phyloP scores from a whole-genome alignment of 495 filamentous ascomycete genomes.

The Penicillium antarcticum region DNA sequence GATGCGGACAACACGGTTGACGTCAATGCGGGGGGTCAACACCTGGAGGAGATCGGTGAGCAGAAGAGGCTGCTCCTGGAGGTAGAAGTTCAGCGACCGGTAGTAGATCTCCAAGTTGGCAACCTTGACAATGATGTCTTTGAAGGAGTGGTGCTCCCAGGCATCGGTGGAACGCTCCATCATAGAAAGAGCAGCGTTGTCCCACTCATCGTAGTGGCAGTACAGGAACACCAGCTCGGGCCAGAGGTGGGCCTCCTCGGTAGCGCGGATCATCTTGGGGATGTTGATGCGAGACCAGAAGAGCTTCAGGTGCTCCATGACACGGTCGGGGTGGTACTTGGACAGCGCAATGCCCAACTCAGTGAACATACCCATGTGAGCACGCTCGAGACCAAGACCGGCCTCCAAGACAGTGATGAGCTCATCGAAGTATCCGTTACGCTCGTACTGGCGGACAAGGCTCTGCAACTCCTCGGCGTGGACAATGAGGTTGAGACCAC shows the following conservation, averaged over 20 bases:
- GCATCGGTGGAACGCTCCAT: slow-evolving; percentile 98
- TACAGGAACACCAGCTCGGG: slow-evolving; percentile 98
- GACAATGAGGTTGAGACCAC: slow-evolving; percentile 96
- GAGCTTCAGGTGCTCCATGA: slow-evolving; percentile 98
- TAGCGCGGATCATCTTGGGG: slow-evolving; percentile 93
- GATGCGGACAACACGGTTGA: slow-evolving; percentile 96
- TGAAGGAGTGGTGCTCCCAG: slow-evolving; percentile 99
- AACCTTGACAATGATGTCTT: slow-evolving; percentile 97
- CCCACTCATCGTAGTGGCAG: slow-evolving; percentile 98
- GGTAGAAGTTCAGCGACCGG: slow-evolving; percentile 94
- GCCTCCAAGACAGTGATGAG: slow-evolving; percentile 93
- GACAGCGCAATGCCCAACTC: slow-evolving; percentile 91
- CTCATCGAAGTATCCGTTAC: slow-evolving; percentile 97
- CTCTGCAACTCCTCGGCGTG: slow-evolving; percentile 95
- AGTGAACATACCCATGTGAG: slow-evolving; percentile 96
- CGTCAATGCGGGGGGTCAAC: slow-evolving; percentile 89
- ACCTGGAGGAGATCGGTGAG: slow-evolving; percentile 93
- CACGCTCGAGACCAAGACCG: slow-evolving; percentile 89
- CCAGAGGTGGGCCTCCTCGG: slow-evolving; percentile 95
- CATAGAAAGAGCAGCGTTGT: slow-evolving; percentile 97
- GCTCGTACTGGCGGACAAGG: slow-evolving; percentile 94
- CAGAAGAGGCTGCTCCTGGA: slow-evolving; percentile 92
- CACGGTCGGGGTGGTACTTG: slow-evolving; percentile 92
- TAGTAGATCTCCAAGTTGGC: slow-evolving; percentile 99
- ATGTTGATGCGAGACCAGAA: slow-evolving; percentile 99